These are phyloP conservation scores for Gaertneriomyces sp. DNA, from an alignment of 192 early-diverging fungal genomes.

Conservation along the genomic window DNA sequence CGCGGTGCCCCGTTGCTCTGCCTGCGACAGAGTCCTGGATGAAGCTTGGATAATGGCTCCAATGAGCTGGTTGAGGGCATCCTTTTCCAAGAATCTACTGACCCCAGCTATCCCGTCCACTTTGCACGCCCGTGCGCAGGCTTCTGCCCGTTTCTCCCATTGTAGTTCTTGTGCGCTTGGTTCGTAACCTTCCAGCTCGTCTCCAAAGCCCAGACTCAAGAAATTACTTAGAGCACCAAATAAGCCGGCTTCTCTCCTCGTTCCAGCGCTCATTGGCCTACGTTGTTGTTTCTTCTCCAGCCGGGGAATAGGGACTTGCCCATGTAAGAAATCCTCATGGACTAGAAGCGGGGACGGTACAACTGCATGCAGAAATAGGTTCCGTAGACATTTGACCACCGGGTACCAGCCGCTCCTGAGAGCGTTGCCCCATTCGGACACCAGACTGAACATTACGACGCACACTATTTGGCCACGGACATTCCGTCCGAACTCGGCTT, in stretches of 20 bases:
- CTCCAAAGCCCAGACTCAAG: conserved; percentile 52
- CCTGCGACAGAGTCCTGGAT: neutral
- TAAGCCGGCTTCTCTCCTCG: conserved; percentile 60
- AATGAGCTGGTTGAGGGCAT: conserved; percentile 59
- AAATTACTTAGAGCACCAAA: conserved; percentile 78
- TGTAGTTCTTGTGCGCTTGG: conserved; percentile 71
- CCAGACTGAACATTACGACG: conserved; percentile 79
- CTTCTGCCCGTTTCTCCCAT: conserved; percentile 57
- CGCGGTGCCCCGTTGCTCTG: neutral
- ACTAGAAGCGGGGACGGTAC: conserved; percentile 64
- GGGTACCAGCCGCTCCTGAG: conserved; percentile 70
- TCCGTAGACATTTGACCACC: conserved; percentile 68
- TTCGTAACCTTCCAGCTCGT: conserved; percentile 46
- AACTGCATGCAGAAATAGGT: conserved; percentile 74
- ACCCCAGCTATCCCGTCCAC: conserved; percentile 72
- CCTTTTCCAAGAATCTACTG: conserved; percentile 66
- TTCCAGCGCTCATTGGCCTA: neutral
- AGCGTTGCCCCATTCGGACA: conserved; percentile 61
- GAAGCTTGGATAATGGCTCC: conserved; percentile 50
- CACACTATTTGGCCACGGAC: conserved; percentile 87
- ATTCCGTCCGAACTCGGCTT: conserved; percentile 84
- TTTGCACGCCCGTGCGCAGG: conserved; percentile 67
- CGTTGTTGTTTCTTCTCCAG: conserved; percentile 30
- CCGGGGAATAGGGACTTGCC: conserved; percentile 63
- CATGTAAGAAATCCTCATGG: conserved; percentile 71